Percentiles rank a stretch among this genome's conserved stretches.
Conservation (phyloP, 2,329 filamentous ascomycete genomes). For the Penicillium janthinellum region DNA sequence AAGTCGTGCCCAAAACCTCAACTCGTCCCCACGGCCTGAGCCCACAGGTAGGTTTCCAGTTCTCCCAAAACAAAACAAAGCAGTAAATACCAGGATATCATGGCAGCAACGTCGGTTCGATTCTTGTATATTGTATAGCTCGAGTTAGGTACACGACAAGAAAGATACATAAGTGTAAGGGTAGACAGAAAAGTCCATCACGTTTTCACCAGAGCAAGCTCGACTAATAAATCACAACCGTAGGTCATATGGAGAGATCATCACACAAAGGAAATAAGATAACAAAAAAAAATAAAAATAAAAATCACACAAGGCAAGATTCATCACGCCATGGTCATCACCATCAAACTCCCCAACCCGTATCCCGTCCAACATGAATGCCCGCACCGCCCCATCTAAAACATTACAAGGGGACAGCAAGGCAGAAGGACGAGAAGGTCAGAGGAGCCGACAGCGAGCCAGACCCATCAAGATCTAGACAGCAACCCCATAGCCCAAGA, state of each 20-base stretch:
- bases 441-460: not conserved
- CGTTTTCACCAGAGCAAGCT: constrained; percentile 22
- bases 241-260: constrained; percentile 22
- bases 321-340: constrained; percentile 15
- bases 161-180: not conserved
- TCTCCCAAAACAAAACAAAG: not conserved
- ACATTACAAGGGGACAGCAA: not conserved
- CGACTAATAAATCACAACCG: constrained; percentile 17
- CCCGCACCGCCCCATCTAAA: not conserved
- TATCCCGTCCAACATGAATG: not conserved
- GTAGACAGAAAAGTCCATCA: constrained; percentile 11
- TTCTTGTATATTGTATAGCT: constrained; percentile 2
- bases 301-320: constrained; percentile 22
- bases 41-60: not conserved
- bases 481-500: not conserved
- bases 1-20: not conserved
- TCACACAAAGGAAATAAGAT: constrained; percentile 28
- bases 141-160: not conserved
- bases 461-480: constrained; percentile 1
- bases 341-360: constrained; percentile 1
- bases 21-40: not conserved
- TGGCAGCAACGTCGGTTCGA: not conserved
- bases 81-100: not conserved
- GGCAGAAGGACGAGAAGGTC: not conserved
- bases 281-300: constrained; percentile 2